Conservation (phyloP, 2,329 filamentous ascomycete species). For the Aspergillus arachidicola region DNA sequence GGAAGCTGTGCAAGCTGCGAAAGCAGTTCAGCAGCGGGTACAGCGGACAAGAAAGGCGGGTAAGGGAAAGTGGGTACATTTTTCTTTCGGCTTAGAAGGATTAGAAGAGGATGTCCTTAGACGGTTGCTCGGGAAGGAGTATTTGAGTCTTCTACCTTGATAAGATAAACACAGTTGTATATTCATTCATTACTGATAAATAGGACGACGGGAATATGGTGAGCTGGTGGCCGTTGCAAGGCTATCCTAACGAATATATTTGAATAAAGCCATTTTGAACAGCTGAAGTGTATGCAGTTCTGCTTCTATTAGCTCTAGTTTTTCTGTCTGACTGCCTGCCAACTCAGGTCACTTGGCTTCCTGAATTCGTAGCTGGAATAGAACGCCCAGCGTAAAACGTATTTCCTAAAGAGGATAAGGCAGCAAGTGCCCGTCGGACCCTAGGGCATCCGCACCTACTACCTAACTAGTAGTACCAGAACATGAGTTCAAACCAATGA, state of each 20-base stretch:
- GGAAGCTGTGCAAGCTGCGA: constrained; percentile 29
- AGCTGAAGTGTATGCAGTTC: too few relatives aligned
- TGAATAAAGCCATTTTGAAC: background rate
- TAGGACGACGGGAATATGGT: background rate
- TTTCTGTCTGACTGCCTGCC: too few relatives aligned
- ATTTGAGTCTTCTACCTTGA: constrained; percentile 5
- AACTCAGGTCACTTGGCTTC: too few relatives aligned
- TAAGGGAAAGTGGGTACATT: constrained; percentile 45
- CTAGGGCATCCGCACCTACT: too few relatives aligned
- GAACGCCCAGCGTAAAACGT: too few relatives aligned
- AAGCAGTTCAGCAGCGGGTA: constrained; percentile 35
- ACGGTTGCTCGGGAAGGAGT: constrained; percentile 21
- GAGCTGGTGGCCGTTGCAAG: background rate
- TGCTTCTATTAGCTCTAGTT: background rate
- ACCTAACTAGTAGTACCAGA: too few relatives aligned
- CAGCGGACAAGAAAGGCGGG: constrained; percentile 32
- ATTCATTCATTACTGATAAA: background rate
- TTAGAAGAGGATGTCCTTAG: constrained; percentile 21
- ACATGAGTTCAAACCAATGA: too few relatives aligned
- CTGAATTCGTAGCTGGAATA: too few relatives aligned
- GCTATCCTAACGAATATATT: background rate
- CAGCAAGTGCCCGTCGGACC: too few relatives aligned
- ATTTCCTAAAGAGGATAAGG: too few relatives aligned
- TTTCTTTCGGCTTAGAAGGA: constrained; percentile 34
- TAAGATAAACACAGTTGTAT: background rate